Conservation (phyloP, 2,329 filamentous ascomycete genomes). For the Pseudogymnoascus sp. region DNA sequence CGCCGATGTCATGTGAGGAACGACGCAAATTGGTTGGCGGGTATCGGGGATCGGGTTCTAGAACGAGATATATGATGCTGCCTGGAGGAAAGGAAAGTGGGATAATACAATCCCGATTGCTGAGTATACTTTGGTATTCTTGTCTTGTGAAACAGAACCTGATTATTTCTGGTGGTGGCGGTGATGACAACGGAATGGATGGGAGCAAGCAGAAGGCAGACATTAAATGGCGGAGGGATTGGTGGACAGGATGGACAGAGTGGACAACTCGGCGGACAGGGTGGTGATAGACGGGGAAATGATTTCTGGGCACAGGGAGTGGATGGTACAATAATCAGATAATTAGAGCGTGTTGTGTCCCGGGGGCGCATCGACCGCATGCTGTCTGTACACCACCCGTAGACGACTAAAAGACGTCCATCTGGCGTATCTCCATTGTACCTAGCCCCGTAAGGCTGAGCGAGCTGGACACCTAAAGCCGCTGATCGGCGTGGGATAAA, state of each 20-base stretch:
- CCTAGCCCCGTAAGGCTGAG: not conserved
- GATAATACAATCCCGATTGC: not conserved
- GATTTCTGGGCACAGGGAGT: too few relatives aligned
- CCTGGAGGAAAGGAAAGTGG: not conserved
- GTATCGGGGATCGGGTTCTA: not conserved
- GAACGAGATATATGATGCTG: not conserved
- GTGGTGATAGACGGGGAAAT: too few relatives aligned
- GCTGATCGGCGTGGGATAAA: not conserved
- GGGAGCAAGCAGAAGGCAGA: not conserved
- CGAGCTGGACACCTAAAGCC: not conserved
- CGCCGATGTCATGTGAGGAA: slow-evolving; percentile 1
- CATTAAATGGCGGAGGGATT: too few relatives aligned
- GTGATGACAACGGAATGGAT: not conserved
- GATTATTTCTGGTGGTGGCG: not conserved
- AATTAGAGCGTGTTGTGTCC: not conserved
- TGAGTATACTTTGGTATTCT: not conserved
- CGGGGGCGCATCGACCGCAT: not conserved
- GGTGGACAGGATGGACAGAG: too few relatives aligned
- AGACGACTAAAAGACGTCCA: not conserved
- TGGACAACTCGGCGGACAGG: too few relatives aligned
- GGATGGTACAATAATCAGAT: not conserved
- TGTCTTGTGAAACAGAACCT: not conserved
- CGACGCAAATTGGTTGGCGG: not conserved
- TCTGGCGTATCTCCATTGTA: not conserved
- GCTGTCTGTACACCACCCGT: not conserved